phyloP scores from a whole-genome alignment of 2,329 filamentous ascomycete genomes.

The Didymella lethalis region DNA sequence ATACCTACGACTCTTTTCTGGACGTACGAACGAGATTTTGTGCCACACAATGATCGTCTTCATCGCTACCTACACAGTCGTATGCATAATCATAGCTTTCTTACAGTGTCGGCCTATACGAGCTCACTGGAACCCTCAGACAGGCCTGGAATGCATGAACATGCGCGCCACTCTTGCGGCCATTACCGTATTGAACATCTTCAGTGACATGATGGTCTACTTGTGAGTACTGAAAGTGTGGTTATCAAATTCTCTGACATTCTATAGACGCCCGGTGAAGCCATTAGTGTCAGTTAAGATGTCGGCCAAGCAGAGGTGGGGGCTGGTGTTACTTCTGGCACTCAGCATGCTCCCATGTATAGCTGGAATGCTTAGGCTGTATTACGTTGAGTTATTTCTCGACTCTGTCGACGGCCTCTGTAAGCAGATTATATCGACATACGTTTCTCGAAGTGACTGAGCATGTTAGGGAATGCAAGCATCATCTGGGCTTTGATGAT shows the following conservation, averaged over 20 bases:
- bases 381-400: slow-evolving; percentile 41
- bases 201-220: slow-evolving; percentile 43
- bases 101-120: slow-evolving; percentile 38
- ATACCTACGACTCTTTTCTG: slow-evolving; percentile 41
- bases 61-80: slow-evolving; percentile 30
- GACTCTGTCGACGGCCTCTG: slow-evolving; percentile 36
- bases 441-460: neutral
- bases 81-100: slow-evolving; percentile 33
- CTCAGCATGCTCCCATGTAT: slow-evolving; percentile 40
- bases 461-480: slow-evolving; percentile 32
- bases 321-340: slow-evolving; percentile 39
- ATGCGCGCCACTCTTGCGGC: slow-evolving; percentile 32
- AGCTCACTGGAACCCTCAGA: slow-evolving; percentile 32
- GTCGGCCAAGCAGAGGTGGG: slow-evolving; percentile 39
- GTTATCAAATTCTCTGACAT: neutral
- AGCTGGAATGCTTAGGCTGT: slow-evolving; percentile 39
- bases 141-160: slow-evolving; percentile 38
- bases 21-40: slow-evolving; percentile 32
- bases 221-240: slow-evolving; percentile 22
- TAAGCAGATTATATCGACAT: slow-evolving; percentile 13
- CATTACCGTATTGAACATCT: slow-evolving; percentile 42
- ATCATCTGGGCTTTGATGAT: slow-evolving; percentile 34
- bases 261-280: slow-evolving; percentile 35
- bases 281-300: slow-evolving; percentile 39
- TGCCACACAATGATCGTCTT: slow-evolving; percentile 30